Percentiles rank a stretch among this genome's conserved stretches.
Conservation (phyloP, 441 rosid genomes). For the Iberis amara region DNA sequence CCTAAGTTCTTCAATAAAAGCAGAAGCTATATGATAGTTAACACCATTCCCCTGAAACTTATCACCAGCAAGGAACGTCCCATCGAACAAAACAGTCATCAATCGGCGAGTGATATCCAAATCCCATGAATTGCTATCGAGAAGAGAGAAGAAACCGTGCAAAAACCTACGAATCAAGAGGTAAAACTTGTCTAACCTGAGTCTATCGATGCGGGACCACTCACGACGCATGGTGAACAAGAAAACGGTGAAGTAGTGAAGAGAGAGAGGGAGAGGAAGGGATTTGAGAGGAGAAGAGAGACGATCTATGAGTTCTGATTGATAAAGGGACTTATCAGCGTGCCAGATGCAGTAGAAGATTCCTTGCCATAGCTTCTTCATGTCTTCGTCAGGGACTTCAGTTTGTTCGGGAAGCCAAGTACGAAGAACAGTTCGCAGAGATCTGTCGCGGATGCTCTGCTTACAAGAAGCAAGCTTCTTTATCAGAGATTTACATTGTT, state of each 20-base stretch:
- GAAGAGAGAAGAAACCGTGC: slow-evolving; percentile 39
- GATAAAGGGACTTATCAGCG: slow-evolving; percentile 66
- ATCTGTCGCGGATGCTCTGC: slow-evolving; percentile 50
- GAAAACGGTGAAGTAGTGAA: slow-evolving; percentile 62
- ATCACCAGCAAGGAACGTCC: slow-evolving; percentile 47
- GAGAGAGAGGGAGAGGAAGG: slow-evolving; percentile 42
- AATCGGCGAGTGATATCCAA: slow-evolving; percentile 40
- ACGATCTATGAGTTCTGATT: slow-evolving; percentile 56
- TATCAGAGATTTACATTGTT: slow-evolving; percentile 45
- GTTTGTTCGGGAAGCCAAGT: slow-evolving; percentile 71
- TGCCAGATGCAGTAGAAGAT: slow-evolving; percentile 95
- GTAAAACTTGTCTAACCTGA: slow-evolving; percentile 85
- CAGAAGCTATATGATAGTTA: slow-evolving; percentile 65
- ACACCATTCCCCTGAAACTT: slow-evolving; percentile 67
- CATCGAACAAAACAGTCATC: slow-evolving; percentile 45
- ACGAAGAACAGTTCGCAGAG: slow-evolving; percentile 49
- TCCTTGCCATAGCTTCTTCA: slow-evolving; percentile 92
- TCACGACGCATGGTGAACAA: slow-evolving; percentile 83
- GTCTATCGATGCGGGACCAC: slow-evolving; percentile 76
- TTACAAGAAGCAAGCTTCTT: slow-evolving; percentile 66
- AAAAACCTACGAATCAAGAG: slow-evolving; percentile 71
- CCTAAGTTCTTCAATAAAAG: slow-evolving; percentile 66
- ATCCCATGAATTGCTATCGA: slow-evolving; percentile 59
- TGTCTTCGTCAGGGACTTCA: slow-evolving; percentile 56
- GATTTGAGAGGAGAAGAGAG: slow-evolving; percentile 48